Evolutionary conservation across 2,329 filamentous ascomycete genomes (phyloP).

Genomic region (Botrytis porri): DNA sequence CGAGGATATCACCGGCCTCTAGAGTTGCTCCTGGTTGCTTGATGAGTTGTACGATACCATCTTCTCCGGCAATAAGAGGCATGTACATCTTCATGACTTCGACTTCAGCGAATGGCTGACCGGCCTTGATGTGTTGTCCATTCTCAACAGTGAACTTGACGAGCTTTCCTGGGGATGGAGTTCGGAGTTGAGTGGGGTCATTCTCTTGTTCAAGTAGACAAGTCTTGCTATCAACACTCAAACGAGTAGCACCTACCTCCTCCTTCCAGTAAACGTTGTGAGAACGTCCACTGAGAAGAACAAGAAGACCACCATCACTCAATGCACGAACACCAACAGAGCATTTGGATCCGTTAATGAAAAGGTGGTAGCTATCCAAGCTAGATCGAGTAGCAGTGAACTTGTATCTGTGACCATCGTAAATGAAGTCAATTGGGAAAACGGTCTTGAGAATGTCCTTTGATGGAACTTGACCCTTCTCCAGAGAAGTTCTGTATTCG

Average conservation of each 20-base stretch:
- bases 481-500: conserved; percentile 83
- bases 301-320: conserved; percentile 87
- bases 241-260: conserved; percentile 89
- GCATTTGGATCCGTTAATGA: conserved; percentile 98
- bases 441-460: conserved; percentile 98
- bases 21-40: conserved; percentile 98
- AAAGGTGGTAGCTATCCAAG: conserved; percentile 90
- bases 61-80: conserved; percentile 91
- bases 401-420: conserved; percentile 94
- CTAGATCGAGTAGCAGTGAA: conserved; percentile 95
- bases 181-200: conserved; percentile 93
- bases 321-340: conserved; percentile 88
- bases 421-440: conserved; percentile 97
- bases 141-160: conserved; percentile 98
- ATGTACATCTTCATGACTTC: conserved; percentile 99
- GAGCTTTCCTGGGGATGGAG: conserved; percentile 92
- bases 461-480: conserved; percentile 95
- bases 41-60: conserved; percentile 95
- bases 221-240: conserved; percentile 97
- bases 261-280: conserved; percentile 99
- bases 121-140: conserved; percentile 86
- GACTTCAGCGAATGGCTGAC: conserved; percentile 91
- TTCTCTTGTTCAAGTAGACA: conserved; percentile 98
- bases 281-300: conserved; percentile 85
- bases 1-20: conserved; percentile 97